Conservation (phyloP, 257 asterid genomes). For the Fraxinus anomala region DNA sequence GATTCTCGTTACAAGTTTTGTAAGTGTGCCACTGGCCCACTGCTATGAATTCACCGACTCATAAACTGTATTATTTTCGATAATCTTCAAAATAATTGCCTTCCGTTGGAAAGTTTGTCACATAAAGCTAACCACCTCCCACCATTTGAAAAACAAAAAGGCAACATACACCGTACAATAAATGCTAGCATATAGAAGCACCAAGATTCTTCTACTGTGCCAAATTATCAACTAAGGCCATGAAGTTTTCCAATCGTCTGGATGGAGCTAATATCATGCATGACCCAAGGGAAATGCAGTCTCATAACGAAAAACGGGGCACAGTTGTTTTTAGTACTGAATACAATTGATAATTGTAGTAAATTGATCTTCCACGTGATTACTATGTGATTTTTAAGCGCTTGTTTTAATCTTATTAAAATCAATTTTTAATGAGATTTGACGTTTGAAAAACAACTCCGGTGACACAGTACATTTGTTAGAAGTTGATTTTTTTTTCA, state of each 20-base stretch:
- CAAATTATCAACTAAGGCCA: background rate
- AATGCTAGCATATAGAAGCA: background rate
- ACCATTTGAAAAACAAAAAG: background rate
- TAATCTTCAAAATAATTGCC: background rate
- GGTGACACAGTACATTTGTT: no score
- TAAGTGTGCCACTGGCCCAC: background rate
- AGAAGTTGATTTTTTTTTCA: no score
- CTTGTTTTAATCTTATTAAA: no score
- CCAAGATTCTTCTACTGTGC: background rate
- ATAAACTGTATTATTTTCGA: background rate
- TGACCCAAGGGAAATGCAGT: background rate
- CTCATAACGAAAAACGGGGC: background rate
- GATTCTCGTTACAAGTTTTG: background rate
- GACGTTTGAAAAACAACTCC: no score
- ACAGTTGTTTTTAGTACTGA: no score
- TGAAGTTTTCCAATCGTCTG: background rate
- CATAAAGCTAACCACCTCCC: background rate
- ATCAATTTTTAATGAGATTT: no score
- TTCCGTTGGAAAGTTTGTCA: background rate
- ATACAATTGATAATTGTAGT: no score
- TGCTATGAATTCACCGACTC: background rate
- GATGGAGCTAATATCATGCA: background rate
- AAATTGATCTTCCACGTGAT: no score
- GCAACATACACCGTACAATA: background rate
- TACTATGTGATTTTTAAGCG: no score